Base-by-base conservation (phyloP, 2,329 filamentous ascomycete genomes). In the Monosporascus sp. region DNA sequence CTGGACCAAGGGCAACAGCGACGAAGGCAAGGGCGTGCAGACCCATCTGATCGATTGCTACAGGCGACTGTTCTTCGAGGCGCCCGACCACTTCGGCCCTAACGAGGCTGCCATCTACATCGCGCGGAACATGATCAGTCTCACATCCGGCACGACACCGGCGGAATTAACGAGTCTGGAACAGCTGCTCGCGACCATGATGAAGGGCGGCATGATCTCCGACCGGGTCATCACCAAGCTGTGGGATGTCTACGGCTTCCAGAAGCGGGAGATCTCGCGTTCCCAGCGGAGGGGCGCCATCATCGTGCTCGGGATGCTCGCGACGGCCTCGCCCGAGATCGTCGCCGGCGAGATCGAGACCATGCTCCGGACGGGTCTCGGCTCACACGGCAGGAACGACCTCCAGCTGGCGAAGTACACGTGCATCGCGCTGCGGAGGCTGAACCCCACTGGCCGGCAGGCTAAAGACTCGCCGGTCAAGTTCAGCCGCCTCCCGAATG, bases 1-100 rank as follows among this genome's bases (percentile, higher is more conserved):
- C 69, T 99, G 94, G 94, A 99, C 94, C 58, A 99, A 99, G 73
- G 93, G 94, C 62, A 99, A 97, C 72, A 97, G 91, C 63, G 94
- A 99, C 65, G 95, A 99, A 77, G 94, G 95, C 63, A 99, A 97
- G 73, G 94, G 94, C 52, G 92, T 99, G 2, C 95, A 99, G 68
- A 89, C 89, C 2, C 94, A 99, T 70, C 79, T 99, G 31, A 96
- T 99, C 60, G 94, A 99, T 62, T 96, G 90, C 70, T 99, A 99
- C 76, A 94, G 89, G 67, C 85, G 90, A 20, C 82, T 99, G 1
- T 99, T 97, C 72, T 99, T 99, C 63, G 90, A 96, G 65, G 92
- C 95, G 0, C 94, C 94, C 0, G 90, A 91, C 55, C 85, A 85
- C 5, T 97, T 96, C 72, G 90, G 81, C 54, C 76, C 85, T 31